Percentiles rank a stretch among this genome's conserved stretches.
These are phyloP conservation scores for Gynostemma pentaphyllum DNA, from an alignment of 306 rosid genomes.

Conservation along the genomic window DNA sequence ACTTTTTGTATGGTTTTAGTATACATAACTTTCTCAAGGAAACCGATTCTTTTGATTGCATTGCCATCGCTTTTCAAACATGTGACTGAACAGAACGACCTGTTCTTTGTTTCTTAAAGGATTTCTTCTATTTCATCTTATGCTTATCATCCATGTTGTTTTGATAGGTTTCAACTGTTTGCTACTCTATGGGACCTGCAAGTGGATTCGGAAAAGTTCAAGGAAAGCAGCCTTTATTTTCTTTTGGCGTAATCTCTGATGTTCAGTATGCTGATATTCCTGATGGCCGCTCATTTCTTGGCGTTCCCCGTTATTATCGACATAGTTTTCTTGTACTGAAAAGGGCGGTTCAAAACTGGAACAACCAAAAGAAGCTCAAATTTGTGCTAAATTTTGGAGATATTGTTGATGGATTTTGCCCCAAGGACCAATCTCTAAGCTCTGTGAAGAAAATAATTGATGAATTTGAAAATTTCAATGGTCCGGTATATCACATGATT, in stretches of 20 bases:
- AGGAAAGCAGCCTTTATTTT: constrained; percentile 52
- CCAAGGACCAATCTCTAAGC: constrained; percentile 50
- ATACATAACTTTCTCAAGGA: neutral
- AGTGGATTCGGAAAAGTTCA: constrained; percentile 14
- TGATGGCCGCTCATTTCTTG: constrained; percentile 70
- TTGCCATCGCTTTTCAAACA: neutral
- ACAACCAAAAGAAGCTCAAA: constrained; percentile 35
- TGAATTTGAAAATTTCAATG: constrained; percentile 50
- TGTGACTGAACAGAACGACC: neutral
- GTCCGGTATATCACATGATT: constrained; percentile 66
- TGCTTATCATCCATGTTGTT: neutral
- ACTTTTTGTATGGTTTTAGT: neutral
- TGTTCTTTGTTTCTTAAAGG: neutral
- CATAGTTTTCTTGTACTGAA: constrained; percentile 63
- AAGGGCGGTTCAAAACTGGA: constrained; percentile 79
- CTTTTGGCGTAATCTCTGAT: constrained; percentile 82
- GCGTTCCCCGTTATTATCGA: constrained; percentile 76
- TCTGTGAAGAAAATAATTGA: constrained; percentile 43
- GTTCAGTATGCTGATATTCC: constrained; percentile 88
- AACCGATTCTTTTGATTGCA: neutral
- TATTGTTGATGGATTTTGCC: constrained; percentile 86
- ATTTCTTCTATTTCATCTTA: neutral
- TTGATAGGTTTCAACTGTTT: constrained; percentile 29
- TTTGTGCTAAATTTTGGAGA: constrained; percentile 73
- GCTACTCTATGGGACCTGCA: constrained; percentile 41